Evolutionary conservation across 1,284 basidiomycete genomes (phyloP).

Genomic region (Papiliotrema terrestris): DNA sequence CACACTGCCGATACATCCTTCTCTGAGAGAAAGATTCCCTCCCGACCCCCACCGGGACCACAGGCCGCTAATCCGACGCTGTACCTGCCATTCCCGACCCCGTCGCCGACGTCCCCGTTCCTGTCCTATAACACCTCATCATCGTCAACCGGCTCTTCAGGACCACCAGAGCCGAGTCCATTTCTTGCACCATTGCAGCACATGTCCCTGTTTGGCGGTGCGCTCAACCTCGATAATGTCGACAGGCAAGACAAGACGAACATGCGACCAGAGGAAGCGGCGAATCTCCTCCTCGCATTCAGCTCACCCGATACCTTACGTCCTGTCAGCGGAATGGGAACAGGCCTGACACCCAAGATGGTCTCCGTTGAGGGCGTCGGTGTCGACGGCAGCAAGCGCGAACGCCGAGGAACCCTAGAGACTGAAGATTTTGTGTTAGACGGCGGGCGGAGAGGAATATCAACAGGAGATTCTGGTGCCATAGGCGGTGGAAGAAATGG

Average conservation of each 20-base stretch:
- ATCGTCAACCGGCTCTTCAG: constrained; percentile 15
- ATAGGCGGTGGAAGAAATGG: background rate
- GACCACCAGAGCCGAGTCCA: constrained; percentile 35
- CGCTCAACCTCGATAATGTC: constrained; percentile 24
- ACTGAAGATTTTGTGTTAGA: constrained; percentile 41
- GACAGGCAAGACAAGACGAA: constrained; percentile 1
- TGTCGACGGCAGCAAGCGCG: constrained; percentile 3
- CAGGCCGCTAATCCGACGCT: constrained; percentile 34
- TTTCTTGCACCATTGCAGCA: constrained; percentile 42
- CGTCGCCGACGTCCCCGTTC: constrained; percentile 45
- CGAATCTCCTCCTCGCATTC: constrained; percentile 43
- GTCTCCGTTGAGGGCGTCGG: constrained; percentile 5
- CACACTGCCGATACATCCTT: background rate
- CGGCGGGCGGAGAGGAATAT: constrained; percentile 11
- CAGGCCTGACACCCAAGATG: constrained; percentile 23
- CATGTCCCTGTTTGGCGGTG: constrained; percentile 39
- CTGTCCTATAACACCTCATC: constrained; percentile 23
- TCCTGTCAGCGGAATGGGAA: constrained; percentile 13
- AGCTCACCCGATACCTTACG: constrained; percentile 40
- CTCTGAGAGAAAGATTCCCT: background rate
- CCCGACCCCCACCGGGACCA: constrained; percentile 7
- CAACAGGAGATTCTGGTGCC: background rate
- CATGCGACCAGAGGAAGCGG: constrained; percentile 41
- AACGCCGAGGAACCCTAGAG: constrained; percentile 26
- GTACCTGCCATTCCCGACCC: constrained; percentile 46